These are phyloP conservation scores for Colletotrichum sidae DNA, from an alignment of 2,329 filamentous ascomycete species.

Conservation along the genomic window DNA sequence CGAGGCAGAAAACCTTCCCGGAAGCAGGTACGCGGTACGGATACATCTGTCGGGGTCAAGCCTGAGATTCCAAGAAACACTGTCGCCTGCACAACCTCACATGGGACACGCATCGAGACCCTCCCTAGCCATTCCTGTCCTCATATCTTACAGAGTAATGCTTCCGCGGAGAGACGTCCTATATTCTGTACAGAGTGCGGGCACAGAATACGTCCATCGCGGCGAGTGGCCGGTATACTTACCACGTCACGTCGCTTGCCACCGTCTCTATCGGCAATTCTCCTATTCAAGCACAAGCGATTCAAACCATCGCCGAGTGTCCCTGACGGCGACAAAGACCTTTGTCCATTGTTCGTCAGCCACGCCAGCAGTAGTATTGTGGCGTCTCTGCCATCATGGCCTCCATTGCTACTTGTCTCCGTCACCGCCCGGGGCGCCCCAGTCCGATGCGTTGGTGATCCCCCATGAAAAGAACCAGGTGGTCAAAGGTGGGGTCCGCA, in stretches of 20 bases:
- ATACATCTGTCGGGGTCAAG: not conserved
- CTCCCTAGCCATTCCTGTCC: not conserved
- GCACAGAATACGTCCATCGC: too few relatives aligned
- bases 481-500: constrained; percentile 12
- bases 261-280: not conserved
- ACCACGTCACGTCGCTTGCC: not conserved
- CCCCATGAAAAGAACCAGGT: constrained; percentile 16
- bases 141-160: not conserved
- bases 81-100: constrained; percentile 9
- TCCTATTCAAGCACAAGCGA: too few relatives aligned
- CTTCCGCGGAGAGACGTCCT: too few relatives aligned
- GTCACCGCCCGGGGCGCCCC: constrained; percentile 7
- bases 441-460: constrained; percentile 29
- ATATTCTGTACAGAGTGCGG: too few relatives aligned
- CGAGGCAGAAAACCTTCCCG: not conserved
- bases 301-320: too few relatives aligned
- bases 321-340: constrained; percentile 7
- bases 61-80: constrained; percentile 7
- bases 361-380: too few relatives aligned
- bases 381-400: not conserved
- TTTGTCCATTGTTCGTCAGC: constrained; percentile 8
- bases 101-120: not conserved
- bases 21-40: constrained; percentile 4
- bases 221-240: too few relatives aligned
- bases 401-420: constrained; percentile 4